Evolutionary conservation across 2,329 filamentous ascomycete genomes (phyloP), one percentile per base, ranked within the genome.

Genomic region (Emmonsia crescens): DNA sequence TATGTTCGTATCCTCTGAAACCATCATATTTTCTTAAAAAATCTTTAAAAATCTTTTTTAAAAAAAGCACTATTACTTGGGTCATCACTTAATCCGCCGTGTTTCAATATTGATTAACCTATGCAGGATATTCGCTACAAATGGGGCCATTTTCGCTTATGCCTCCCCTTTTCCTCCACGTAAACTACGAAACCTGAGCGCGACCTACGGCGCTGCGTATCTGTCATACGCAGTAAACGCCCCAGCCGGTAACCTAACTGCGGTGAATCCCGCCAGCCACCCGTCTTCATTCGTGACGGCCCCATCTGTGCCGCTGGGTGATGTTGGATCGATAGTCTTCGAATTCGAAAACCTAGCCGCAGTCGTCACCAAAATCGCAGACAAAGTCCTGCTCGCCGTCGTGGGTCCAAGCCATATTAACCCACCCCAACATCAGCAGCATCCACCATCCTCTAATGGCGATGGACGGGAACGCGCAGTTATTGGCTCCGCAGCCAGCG

Each of bases 271-370:
- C 1, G 70, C 74, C 29, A 76, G 72, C 52, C 74, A 77, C 58
- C 75, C 75, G 2, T 77, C 75, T 5, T 76, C 75, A 56, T 77
- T 75, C 61, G 70, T 77, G 52, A 76, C 75, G 12, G 71, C 75
- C 3, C 73, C 74, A 8, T 77, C 75, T 10, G 67, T 76, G 60
- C 63, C 75, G 2, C 66, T 77, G 16, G 75, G 75, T 19, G 73
- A 76, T 58, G 75, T 77, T n/a, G 75, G 75, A 21, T 76, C 75
- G 3, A 77, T 77, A 51, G 73, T 76, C 52, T 77, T 77, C 46
- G 75, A 77, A 61, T 71, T 75, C 3, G 73, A 76, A 44, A 72
- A 75, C 58, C 21, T 61, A 40, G 74, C 76, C 27, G 74, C 75
- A 2, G 73, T 77, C 8, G 74, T 77, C 27, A 77, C 75, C 36